Evolutionary conservation across 2,329 filamentous ascomycete species (phyloP).

Genomic region (Claviceps pusilla): DNA sequence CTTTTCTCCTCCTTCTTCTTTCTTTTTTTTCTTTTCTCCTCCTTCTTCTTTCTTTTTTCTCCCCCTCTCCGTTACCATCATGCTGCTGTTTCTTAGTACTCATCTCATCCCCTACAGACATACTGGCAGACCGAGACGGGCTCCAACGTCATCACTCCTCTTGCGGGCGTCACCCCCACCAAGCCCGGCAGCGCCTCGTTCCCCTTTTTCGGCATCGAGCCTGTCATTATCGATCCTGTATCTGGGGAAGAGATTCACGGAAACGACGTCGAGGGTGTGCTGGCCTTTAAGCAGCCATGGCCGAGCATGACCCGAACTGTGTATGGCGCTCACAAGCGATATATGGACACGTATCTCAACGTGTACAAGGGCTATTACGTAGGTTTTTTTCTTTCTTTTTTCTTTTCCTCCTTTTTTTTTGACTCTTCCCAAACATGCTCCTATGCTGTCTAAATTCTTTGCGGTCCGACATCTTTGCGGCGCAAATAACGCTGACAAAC

Average conservation of each 20-base stretch:
- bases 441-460: no score
- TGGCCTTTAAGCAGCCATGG: slow-evolving; percentile 96
- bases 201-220: slow-evolving; percentile 96
- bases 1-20: no score
- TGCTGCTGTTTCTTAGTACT: not conserved
- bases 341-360: slow-evolving; percentile 96
- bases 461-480: not conserved
- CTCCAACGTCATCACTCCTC: slow-evolving; percentile 84
- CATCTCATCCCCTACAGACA: slow-evolving; percentile 43
- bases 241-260: slow-evolving; percentile 85
- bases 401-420: not conserved
- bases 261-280: slow-evolving; percentile 92
- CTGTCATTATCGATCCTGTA: slow-evolving; percentile 91
- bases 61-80: no score
- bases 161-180: slow-evolving; percentile 85
- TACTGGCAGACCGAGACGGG: slow-evolving; percentile 99
- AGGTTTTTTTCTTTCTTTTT: slow-evolving; percentile 24
- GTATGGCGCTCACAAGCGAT: slow-evolving; percentile 93
- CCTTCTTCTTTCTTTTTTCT: no score
- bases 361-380: slow-evolving; percentile 98
- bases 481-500: not conserved
- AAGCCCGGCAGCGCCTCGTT: slow-evolving; percentile 93
- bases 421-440: not conserved
- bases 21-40: no score
- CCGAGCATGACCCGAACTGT: slow-evolving; percentile 97